Percentiles rank a stretch among this genome's conserved stretches.
Evolutionary conservation across 2,329 filamentous ascomycete genomes (phyloP).

Genomic region (Aspergillus uvarum): DNA sequence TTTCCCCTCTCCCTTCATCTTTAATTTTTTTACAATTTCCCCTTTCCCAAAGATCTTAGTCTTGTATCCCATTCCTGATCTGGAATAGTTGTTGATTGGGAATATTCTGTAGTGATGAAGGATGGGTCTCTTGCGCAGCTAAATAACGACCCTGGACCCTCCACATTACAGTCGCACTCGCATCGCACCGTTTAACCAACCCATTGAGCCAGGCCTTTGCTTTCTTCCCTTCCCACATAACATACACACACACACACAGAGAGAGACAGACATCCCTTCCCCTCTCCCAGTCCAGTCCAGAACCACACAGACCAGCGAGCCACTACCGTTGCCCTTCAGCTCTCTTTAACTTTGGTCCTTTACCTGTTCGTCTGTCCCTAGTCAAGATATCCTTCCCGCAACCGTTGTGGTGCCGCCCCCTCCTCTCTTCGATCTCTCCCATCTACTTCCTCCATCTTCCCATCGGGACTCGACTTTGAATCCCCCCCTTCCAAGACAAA

Average conservation of each 20-base stretch:
- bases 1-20: constrained; percentile 9
- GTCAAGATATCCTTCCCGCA: constrained; percentile 18
- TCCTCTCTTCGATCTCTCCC: constrained; percentile 11
- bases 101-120: constrained; percentile 22
- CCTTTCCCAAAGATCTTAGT: constrained; percentile 4
- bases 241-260: no score
- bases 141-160: constrained; percentile 45
- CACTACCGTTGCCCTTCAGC: constrained; percentile 22
- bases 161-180: constrained; percentile 28
- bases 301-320: constrained; percentile 28
- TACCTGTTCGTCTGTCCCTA: constrained; percentile 21
- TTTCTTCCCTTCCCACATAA: constrained; percentile 7
- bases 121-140: constrained; percentile 35
- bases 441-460: constrained; percentile 18
- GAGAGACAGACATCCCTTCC: constrained; percentile 4
- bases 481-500: no score
- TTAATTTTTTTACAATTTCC: background rate
- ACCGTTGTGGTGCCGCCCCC: constrained; percentile 20
- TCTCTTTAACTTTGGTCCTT: constrained; percentile 26
- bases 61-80: constrained; percentile 16
- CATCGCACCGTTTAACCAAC: constrained; percentile 27
- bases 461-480: constrained; percentile 14
- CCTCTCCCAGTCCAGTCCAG: constrained; percentile 19
- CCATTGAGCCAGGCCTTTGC: constrained; percentile 9
- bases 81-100: constrained; percentile 17